Evolutionary conservation across 116 monocot genomes (phyloP).

Genomic region (Phalaenopsis hybrid): DNA sequence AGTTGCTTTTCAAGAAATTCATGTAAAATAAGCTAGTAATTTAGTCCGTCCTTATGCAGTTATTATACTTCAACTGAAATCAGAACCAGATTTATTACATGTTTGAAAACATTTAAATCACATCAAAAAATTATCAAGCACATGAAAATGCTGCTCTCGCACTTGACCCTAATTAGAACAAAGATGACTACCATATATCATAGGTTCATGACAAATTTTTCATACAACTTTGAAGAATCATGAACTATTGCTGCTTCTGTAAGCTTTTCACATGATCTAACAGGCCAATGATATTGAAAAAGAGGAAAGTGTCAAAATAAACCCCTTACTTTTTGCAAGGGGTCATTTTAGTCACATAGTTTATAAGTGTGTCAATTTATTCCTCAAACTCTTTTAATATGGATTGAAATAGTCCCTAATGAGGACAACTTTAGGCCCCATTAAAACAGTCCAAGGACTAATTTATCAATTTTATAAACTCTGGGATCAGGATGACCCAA

Average conservation of each 20-base stretch:
- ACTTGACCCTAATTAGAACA: not conserved
- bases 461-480: too few relatives aligned
- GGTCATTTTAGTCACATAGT: too few relatives aligned
- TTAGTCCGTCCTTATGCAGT: not conserved
- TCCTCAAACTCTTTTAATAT: too few relatives aligned
- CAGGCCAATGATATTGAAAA: not conserved
- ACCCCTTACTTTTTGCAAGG: too few relatives aligned
- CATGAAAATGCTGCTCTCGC: not conserved
- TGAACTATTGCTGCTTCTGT: not conserved
- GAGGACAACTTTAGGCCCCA: too few relatives aligned
- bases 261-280: not conserved
- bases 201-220: not conserved
- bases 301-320: too few relatives aligned
- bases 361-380: too few relatives aligned
- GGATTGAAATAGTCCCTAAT: too few relatives aligned
- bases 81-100: not conserved
- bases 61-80: not conserved
- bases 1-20: too few relatives aligned
- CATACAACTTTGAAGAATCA: not conserved
- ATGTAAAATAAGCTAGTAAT: not conserved
- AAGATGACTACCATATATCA: not conserved
- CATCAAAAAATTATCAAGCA: slow-evolving; percentile 1
- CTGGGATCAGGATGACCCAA: too few relatives aligned
- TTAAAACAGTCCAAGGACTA: too few relatives aligned
- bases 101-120: not conserved